Evolutionary conservation across 768 basidiomycete species (phyloP).

Genomic region (Trametes coccinea): DNA sequence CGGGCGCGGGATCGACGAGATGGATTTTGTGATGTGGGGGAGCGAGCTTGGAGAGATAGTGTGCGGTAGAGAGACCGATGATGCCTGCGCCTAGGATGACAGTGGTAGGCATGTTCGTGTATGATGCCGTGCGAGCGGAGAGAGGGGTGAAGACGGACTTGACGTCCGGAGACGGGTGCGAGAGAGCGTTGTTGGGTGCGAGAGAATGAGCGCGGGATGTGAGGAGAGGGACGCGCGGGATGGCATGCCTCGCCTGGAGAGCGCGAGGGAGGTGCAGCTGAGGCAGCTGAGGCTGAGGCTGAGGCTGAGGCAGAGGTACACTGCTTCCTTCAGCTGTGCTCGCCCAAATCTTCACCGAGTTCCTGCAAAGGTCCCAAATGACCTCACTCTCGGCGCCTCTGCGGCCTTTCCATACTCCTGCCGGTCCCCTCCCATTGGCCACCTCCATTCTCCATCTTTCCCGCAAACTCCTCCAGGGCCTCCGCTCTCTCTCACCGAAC

Average conservation of each 20-base stretch:
- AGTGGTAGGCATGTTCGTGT: slow-evolving; percentile 35
- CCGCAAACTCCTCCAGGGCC: background rate
- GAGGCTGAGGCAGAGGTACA: too few relatives aligned
- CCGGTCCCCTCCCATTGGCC: slow-evolving; percentile 2
- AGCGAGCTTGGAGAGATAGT: slow-evolving; percentile 37
- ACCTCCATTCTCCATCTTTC: background rate
- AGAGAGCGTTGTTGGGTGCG: background rate
- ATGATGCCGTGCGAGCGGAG: slow-evolving; percentile 2
- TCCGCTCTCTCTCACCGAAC: background rate
- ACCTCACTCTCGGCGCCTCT: slow-evolving; percentile 7
- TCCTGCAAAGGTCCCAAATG: background rate
- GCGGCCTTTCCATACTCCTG: slow-evolving; percentile 1
- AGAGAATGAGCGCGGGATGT: background rate
- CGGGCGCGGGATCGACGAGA: slow-evolving; percentile 41
- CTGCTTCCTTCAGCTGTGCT: too few relatives aligned
- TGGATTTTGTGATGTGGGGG: slow-evolving; percentile 35
- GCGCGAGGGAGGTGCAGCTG: too few relatives aligned
- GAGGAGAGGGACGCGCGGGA: background rate
- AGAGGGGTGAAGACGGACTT: background rate
- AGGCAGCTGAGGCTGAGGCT: too few relatives aligned
- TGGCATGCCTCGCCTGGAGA: too few relatives aligned
- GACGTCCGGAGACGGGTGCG: background rate
- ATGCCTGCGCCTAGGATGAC: slow-evolving; percentile 50
- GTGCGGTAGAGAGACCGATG: slow-evolving; percentile 46
- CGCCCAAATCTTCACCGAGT: background rate